phyloP scores from a whole-genome alignment of 2,329 filamentous ascomycete species.

The Alternaria longipes region DNA sequence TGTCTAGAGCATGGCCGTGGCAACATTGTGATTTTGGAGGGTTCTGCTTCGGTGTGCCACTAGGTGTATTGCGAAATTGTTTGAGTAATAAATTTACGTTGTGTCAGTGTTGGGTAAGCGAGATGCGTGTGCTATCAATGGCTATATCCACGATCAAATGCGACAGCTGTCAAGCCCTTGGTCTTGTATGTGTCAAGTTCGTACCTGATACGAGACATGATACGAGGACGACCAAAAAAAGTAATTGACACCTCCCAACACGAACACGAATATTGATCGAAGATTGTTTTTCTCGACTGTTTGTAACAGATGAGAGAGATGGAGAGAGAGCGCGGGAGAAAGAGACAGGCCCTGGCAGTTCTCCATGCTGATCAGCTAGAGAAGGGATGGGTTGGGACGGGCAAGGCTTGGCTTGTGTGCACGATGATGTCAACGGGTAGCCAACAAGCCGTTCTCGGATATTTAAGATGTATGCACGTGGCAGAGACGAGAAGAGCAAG shows the following conservation, averaged over 20 bases:
- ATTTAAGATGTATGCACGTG: background rate
- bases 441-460: background rate
- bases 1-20: background rate
- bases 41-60: no score
- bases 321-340: background rate
- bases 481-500: background rate
- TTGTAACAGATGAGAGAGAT: background rate
- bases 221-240: background rate
- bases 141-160: background rate
- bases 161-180: constrained; percentile 4
- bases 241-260: background rate
- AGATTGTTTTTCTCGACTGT: background rate
- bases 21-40: background rate
- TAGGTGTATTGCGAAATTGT: background rate
- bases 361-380: background rate
- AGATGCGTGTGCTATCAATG: background rate
- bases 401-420: constrained; percentile 7
- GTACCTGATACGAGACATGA: background rate
- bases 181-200: background rate
- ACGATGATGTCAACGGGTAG: constrained; percentile 23
- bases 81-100: background rate
- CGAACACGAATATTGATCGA: background rate
- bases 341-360: background rate
- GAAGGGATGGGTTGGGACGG: background rate
- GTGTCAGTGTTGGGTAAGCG: background rate